Percentiles rank a stretch among this genome's conserved stretches.
Conservation (phyloP, 441 rosid genomes). For the Adansonia madagascariensis region DNA sequence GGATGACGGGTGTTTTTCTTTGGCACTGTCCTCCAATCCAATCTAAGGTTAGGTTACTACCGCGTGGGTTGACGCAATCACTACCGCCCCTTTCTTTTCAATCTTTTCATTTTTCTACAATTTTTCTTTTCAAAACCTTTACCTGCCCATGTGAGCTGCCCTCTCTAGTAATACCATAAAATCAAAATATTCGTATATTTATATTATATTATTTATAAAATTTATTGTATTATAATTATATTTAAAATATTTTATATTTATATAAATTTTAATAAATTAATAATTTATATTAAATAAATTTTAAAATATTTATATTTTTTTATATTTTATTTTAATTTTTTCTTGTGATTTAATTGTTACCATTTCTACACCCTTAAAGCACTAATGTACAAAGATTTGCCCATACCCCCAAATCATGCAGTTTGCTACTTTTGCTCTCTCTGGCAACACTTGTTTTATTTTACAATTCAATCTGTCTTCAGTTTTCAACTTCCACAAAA, state of each 20-base stretch:
- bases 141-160: conserved; percentile 18
- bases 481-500: background rate
- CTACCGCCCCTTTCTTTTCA: background rate
- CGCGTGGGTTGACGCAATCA: background rate
- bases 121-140: background rate
- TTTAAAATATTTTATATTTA: too few species aligned
- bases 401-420: background rate
- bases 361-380: background rate
- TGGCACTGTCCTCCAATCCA: conserved; percentile 1
- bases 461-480: background rate
- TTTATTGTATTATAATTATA: too few species aligned
- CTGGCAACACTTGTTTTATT: background rate
- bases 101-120: background rate
- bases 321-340: too few species aligned
- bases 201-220: too few species aligned
- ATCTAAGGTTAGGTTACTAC: background rate
- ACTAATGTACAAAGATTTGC: conserved; percentile 2
- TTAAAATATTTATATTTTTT: too few species aligned
- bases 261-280: too few species aligned
- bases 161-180: background rate
- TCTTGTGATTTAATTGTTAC: background rate
- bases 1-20: background rate
- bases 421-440: background rate
- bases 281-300: too few species aligned
- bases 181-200: too few species aligned